Evolutionary conservation across 2,329 filamentous ascomycete genomes (phyloP).

Genomic region (Venturia nashicola): DNA sequence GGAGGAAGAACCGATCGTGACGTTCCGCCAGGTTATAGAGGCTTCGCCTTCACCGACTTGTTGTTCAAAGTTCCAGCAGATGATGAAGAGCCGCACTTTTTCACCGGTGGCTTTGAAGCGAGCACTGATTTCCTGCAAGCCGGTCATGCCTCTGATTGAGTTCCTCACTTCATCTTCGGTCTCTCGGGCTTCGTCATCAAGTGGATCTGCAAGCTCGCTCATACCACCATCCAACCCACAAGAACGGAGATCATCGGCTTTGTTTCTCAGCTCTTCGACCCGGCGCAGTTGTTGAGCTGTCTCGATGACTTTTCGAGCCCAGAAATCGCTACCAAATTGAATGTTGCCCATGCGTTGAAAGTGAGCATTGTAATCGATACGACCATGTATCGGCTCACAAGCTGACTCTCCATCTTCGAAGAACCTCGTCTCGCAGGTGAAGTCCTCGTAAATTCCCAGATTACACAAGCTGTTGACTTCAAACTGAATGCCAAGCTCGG

Average conservation of each 20-base stretch:
- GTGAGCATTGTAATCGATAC: conserved; percentile 15
- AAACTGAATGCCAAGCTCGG: conserved; percentile 21
- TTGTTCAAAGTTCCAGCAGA: conserved; percentile 27
- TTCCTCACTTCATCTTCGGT: conserved; percentile 17
- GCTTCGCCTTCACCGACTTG: conserved; percentile 15
- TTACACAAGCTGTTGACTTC: conserved; percentile 23
- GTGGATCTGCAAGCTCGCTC: not conserved
- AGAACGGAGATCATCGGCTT: not conserved
- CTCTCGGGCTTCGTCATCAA: conserved; percentile 9
- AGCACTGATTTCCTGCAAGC: conserved; percentile 30
- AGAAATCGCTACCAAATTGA: conserved; percentile 31
- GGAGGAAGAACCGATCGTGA: conserved; percentile 11
- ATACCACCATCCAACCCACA: conserved; percentile 4
- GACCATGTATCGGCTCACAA: conserved; percentile 13
- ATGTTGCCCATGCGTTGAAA: conserved; percentile 20
- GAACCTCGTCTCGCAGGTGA: conserved; percentile 23
- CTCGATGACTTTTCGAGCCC: conserved; percentile 24
- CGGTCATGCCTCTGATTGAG: conserved; percentile 25
- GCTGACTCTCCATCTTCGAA: conserved; percentile 19
- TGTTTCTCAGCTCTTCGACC: conserved; percentile 9
- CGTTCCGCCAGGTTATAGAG: conserved; percentile 22
- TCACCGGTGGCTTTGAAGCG: conserved; percentile 17
- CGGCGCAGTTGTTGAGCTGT: conserved; percentile 16
- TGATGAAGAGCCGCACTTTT: conserved; percentile 20
- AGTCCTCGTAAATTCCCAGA: conserved; percentile 18